These are phyloP conservation scores for Arthrobotrys iridis DNA, from an alignment of 2,329 filamentous ascomycete species.

Conservation along the genomic window DNA sequence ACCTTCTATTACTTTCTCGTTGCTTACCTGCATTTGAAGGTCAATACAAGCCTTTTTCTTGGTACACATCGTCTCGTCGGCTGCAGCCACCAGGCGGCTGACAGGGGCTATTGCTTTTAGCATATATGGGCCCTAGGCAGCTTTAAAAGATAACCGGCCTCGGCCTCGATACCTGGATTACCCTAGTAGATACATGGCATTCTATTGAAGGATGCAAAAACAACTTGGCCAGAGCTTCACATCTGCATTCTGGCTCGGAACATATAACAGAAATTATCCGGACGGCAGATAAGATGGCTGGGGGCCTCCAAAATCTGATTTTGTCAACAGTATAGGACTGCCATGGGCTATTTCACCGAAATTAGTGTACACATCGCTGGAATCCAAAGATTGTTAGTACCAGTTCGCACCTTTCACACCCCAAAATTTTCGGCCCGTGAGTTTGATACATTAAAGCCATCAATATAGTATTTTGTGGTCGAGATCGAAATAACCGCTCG, in stretches of 20 bases:
- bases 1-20: slow-evolving; percentile 4
- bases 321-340: neutral
- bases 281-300: slow-evolving; percentile 26
- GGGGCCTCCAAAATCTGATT: neutral
- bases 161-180: slow-evolving; percentile 11
- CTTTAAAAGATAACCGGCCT: slow-evolving; percentile 48
- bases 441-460: neutral
- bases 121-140: slow-evolving; percentile 33
- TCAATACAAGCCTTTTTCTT: slow-evolving; percentile 53
- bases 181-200: slow-evolving; percentile 16
- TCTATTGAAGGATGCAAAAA: slow-evolving; percentile 4
- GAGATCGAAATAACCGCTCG: neutral
- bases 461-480: neutral
- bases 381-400: too few species aligned
- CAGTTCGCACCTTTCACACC: too few species aligned
- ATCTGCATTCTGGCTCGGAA: slow-evolving; percentile 1
- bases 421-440: neutral
- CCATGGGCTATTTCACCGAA: neutral
- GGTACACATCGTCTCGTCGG: slow-evolving; percentile 34
- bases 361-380: neutral
- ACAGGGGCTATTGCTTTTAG: slow-evolving; percentile 37
- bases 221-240: slow-evolving; percentile 15
- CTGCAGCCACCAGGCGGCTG: slow-evolving; percentile 42
- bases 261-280: slow-evolving; percentile 37
- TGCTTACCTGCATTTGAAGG: slow-evolving; percentile 26